Base-by-base conservation (phyloP, 345 rosid species). In the Brassica napus region DNA sequence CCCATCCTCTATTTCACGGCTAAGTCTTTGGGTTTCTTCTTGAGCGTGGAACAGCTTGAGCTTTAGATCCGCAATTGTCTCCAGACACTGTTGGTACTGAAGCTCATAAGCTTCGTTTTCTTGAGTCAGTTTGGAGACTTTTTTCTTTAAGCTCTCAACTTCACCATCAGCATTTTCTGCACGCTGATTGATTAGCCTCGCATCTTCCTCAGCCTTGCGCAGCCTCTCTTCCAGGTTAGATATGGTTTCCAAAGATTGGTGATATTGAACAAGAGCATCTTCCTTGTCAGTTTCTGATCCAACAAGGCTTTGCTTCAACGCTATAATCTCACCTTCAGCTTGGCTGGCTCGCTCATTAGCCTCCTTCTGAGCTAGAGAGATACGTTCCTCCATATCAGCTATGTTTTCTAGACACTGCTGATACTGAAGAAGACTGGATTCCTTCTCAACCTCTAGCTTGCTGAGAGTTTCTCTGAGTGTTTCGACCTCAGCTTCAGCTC, bases 401-500 rank as follows among this genome's bases (percentile, higher is more conserved):
- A 92, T 89, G 77, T 90, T 90, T 70, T 87, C 90, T 81, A 90
- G 69, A 83, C 92, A 90, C 79, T 89, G 87, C 82, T 88, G 91
- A 80, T 88, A 91, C 69, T 86, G 92, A 83, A 84, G 84, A 87
- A 86, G 83, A 79, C 72, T 86, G 70, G 87, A 83, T 62, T 80
- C 91, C 85, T 85, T 90, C 82, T 90, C 96, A 77, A 82, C 76
- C 79, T 87, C 91, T 60, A 91, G 61, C 71, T 84, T 87, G 42
- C 82, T 71, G 5, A 95, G 90, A 66, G 88, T 80, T 58, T 86
- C 94, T 85, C 87, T 86, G 79, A 91, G 85, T 69, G 86, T 80
- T 76, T 84, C 87, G 65, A 86, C 91, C 82, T 95, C 98, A 77
- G 87, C 83, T 83, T 95, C 93, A 44, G 97, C 96, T 83, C 79